Percentiles rank a stretch among this genome's conserved stretches.
Conservation (phyloP, 2,329 filamentous ascomycete species). For the Alternaria metachromatica region DNA sequence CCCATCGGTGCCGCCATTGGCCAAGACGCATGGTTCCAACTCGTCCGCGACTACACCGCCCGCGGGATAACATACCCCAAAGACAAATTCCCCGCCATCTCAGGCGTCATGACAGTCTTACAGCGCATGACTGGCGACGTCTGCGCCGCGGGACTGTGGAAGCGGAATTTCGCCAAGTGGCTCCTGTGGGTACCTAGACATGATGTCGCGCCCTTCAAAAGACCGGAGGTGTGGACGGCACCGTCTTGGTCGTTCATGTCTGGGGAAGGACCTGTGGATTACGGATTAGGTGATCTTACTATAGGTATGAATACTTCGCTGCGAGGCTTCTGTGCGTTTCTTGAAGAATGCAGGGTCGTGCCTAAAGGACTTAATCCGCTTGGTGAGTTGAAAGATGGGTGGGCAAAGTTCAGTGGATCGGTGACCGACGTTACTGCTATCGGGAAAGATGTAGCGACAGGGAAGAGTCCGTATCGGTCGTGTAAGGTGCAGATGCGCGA, state of each 20-base stretch:
- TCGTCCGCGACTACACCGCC: constrained; percentile 13
- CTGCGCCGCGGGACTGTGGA: constrained; percentile 14
- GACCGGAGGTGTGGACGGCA: neutral
- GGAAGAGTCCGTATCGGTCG: neutral
- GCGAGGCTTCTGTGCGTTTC: neutral
- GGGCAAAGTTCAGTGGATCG: constrained; percentile 3
- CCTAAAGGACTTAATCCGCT: constrained; percentile 12
- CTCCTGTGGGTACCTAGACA: constrained; percentile 9
- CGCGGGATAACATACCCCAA: constrained; percentile 10
- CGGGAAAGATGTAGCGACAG: neutral
- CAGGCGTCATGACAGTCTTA: constrained; percentile 2
- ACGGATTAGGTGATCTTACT: neutral
- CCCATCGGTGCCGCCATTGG: neutral
- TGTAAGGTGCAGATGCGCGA: neutral
- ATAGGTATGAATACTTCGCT: neutral
- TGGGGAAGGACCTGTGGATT: neutral
- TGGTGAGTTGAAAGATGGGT: constrained; percentile 13
- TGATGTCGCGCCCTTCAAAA: neutral
- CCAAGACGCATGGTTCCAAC: constrained; percentile 1
- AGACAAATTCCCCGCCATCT: constrained; percentile 17
- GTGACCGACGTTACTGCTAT: neutral
- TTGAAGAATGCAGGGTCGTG: constrained; percentile 1
- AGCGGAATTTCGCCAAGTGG: constrained; percentile 5
- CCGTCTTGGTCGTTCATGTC: constrained; percentile 18
- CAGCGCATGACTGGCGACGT: constrained; percentile 10